Evolutionary conservation across 805 yeast species (phyloP), one percentile per base, ranked within the genome.

Genomic region (Lipomyces starkeyi): DNA sequence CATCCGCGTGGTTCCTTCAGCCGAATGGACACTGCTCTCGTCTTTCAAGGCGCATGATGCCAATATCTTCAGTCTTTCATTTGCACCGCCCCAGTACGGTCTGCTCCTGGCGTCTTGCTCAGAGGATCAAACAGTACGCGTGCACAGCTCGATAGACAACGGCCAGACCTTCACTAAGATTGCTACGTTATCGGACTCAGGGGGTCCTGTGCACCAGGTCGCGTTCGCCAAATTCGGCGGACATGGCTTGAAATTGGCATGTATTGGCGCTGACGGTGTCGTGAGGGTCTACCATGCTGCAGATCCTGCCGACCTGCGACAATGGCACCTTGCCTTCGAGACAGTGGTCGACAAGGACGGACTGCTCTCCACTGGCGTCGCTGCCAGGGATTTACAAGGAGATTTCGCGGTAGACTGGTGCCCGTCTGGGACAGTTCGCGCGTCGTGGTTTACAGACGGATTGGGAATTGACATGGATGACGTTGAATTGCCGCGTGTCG

Each of bases 41-140:
- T 88, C 91, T 59, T 95, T 97, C 96, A 91, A 90, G 73, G 98
- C 98, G 0, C 99, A 95, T 76, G 97, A 95, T 74, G 88, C 97
- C 7, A 86, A 93, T 66, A 86, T 95, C 32, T 90, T 92, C 25
- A 86, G 89, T 73, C 83, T 95, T 9, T 87, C 88, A 59, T 95
- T 97, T 96, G 97, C 98, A 0, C 90, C 91, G 61, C 99, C 99
- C 1, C 96, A 94, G 78, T 93, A 87, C 78, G 96, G 97, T 8
- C 91, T 91, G 75, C 81, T 95, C 2, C 78, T 95, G 29, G 97
- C 97, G 0, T 87, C 95, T 32, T 93, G 93, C 47, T 91, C 97
- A 0, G 92, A 90, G 78, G 99, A 95, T 76, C 85, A 97, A 63
- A 90, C 97, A 0, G 87, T 94, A 35, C 90, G 90, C 75, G 82